A percentile compares a stretch with the other conserved stretches of the same genome.
phyloP scores from a whole-genome alignment of 2,329 filamentous ascomycete genomes.

The Fusarium chlamydosporum region DNA sequence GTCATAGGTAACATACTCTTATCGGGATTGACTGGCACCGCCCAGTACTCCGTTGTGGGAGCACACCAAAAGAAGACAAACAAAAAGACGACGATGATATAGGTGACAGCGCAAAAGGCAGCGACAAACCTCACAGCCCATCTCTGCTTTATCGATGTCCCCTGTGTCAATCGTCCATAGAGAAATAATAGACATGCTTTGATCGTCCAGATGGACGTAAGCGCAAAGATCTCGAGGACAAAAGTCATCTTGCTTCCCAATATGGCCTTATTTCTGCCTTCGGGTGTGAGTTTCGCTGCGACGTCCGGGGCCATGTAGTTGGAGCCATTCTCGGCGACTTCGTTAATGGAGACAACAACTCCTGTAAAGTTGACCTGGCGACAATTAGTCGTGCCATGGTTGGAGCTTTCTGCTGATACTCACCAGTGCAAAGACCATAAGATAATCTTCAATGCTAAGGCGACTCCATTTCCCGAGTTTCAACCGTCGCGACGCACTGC shows the following conservation, averaged over 20 bases:
- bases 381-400: conserved; percentile 6
- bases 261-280: conserved; percentile 59
- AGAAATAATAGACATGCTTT: conserved; percentile 68
- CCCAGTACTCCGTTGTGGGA: conserved; percentile 67
- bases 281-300: conserved; percentile 60
- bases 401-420: conserved; percentile 12
- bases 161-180: conserved; percentile 65
- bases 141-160: conserved; percentile 53
- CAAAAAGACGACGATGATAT: conserved; percentile 64
- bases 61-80: conserved; percentile 69
- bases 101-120: conserved; percentile 61
- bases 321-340: conserved; percentile 61
- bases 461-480: conserved; percentile 61
- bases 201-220: conserved; percentile 65
- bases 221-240: conserved; percentile 67
- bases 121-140: conserved; percentile 60
- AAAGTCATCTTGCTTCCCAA: conserved; percentile 69
- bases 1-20: conserved; percentile 9
- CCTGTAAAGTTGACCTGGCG: conserved; percentile 56
- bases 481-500: conserved; percentile 52
- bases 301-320: conserved; percentile 59
- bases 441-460: conserved; percentile 70
- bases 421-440: conserved; percentile 67
- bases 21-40: conserved; percentile 57
- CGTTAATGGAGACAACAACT: conserved; percentile 60